Evolutionary conservation across 2,329 filamentous ascomycete genomes (phyloP), one percentile per base, ranked within the genome.

Genomic region (Aspergillus vadensis): DNA sequence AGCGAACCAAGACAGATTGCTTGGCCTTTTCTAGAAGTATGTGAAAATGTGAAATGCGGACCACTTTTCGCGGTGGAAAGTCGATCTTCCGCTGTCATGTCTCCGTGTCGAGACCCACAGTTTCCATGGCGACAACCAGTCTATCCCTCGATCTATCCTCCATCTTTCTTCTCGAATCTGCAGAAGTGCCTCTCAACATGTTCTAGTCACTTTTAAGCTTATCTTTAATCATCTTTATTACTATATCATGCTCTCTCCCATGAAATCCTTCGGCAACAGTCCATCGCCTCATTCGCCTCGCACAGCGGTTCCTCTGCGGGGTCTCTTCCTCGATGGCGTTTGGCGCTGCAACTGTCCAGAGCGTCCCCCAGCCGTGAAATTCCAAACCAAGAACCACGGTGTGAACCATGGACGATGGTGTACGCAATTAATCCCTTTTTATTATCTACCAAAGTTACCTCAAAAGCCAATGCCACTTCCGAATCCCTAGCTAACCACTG

Each of bases 311-410:
- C 70, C 68, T 9, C 55, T 72, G 52, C 67, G 73, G 14, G 80
- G 80, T 4, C 71, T 77, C 12, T 80, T 80, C 61, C 67, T 74
- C 27, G 73, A 81, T 55, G 75, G 76, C 0, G 65, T 77, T 51
- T 85, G 82, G 83, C 74, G 79, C 58, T 85, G 83, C 72, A 82
- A 88, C 66, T 88, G 86, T 69, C 77, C 76, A 10, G 81, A 82
- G 9, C 79, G 82, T 19, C 75, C 82, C 2, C 83, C 82, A 17
- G 85, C 85, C 2, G 76, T 80, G 25, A 82, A 82, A 55, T 82
- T 85, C 62, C 79, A 85, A 66, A 81, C 82, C 1, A 86, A 85
- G 69, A 88, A 87, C 62, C 79, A 81, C 30, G 81, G 82, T 10
- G 72, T 73, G 48, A 88, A 88, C 64, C 77, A 85, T 60, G 85